Evolutionary conservation across 23 red algal genomes (phyloP), one percentile per base, ranked within the genome.

Genomic region (Gracilaria caudata): DNA sequence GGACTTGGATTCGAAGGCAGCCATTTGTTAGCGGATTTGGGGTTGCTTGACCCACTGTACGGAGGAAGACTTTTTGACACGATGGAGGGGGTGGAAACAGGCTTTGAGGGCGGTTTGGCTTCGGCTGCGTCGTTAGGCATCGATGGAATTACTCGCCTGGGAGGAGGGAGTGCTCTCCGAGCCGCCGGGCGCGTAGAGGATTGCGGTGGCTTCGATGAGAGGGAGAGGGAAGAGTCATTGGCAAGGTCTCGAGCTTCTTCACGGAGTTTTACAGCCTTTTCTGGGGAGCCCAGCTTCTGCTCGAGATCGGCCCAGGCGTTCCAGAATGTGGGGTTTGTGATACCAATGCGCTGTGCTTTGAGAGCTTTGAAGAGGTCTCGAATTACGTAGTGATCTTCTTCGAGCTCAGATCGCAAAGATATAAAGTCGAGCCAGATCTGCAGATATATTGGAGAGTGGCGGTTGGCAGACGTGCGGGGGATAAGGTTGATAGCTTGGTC

Each of bases 281-380:
- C 81, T 10, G 29, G 30, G 20, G 93, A 85, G 4, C 84, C 92
- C 16, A 53, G 51, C 24, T 34, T 20, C 5, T 70, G 44, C 64
- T 99, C 97, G 70, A 94, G 81, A 33, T 77, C 89, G 36, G 97
- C 88, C 93, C 93, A 99, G 21, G 85, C 54, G 58, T 92, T 80
- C 78, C 77, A 91, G 51, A 99, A 81, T 12, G 58, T 45, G 24
- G 97, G 72, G 13, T 72, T 45, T 14, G 73, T 70, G 43, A 82
- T 77, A 70, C 97, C 97, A 38, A 99, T 99, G 44, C 94, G 97
- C 57, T 95, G 78, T 13, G 84, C 80, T 29, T 89, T 82, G 59
- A 99, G 46, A 49, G 78, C 79, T 77, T 94, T 94, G 89, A 96
- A 99, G 13, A 80, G 84, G 30, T 78, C 90, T 30, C 90, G 68